Evolutionary conservation across 2,329 filamentous ascomycete genomes (phyloP).

Genomic region (Ophiostoma perfectum): DNA sequence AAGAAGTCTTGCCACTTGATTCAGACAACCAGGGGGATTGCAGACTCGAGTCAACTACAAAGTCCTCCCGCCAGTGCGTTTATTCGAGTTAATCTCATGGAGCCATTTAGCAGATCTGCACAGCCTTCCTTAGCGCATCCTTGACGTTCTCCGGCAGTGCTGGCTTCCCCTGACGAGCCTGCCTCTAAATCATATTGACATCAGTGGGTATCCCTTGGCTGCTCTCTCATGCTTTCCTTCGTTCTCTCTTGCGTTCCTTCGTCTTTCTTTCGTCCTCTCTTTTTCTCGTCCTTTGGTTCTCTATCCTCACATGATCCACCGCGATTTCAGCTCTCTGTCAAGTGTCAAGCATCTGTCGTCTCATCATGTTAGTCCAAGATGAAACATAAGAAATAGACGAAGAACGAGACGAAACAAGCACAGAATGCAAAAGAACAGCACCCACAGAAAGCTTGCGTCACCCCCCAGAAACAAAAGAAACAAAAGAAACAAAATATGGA

Average conservation of each 20-base stretch:
- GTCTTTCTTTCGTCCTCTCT: too few species aligned
- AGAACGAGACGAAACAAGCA: background rate
- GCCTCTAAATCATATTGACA: background rate
- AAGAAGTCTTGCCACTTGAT: background rate
- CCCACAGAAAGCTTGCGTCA: constrained; percentile 2
- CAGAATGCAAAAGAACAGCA: background rate
- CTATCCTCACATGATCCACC: too few species aligned
- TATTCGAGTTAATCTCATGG: background rate
- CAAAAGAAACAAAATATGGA: constrained; percentile 7
- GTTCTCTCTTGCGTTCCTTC: too few species aligned
- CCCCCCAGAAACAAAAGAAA: background rate
- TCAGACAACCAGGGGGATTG: background rate
- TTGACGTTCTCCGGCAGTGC: background rate
- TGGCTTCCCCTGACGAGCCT: background rate
- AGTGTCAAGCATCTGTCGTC: background rate
- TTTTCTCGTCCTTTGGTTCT: too few species aligned
- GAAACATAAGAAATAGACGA: background rate
- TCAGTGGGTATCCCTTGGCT: too few species aligned
- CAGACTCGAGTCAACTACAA: background rate
- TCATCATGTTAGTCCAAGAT: background rate
- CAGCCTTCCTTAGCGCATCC: constrained; percentile 11
- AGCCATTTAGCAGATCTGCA: constrained; percentile 4
- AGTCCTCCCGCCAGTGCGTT: too few species aligned
- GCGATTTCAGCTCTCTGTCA: background rate
- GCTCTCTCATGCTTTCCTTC: too few species aligned